A percentile compares a stretch with the other conserved stretches of the same genome.
These are phyloP conservation scores for Scolecobasidium constrictum DNA, from an alignment of 2,329 filamentous ascomycete species.

Conservation along the genomic window DNA sequence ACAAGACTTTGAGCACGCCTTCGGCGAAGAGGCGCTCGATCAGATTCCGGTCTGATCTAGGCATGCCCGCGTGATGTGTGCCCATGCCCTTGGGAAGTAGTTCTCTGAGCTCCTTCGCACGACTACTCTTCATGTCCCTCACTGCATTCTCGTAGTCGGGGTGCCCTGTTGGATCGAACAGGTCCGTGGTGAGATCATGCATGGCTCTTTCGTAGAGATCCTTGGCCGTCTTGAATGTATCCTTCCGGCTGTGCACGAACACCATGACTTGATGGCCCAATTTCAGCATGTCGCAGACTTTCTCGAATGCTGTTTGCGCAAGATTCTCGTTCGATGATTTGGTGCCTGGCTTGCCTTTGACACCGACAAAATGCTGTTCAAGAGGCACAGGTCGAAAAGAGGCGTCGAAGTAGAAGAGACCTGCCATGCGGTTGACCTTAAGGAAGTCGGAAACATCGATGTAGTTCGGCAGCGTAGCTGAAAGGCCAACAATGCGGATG, in stretches of 20 bases:
- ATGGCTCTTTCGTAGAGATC: constrained; percentile 77
- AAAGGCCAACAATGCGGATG: constrained; percentile 91
- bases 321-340: constrained; percentile 81
- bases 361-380: constrained; percentile 94
- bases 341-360: constrained; percentile 78
- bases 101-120: constrained; percentile 78
- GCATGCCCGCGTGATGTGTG: constrained; percentile 95
- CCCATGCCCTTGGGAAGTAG: constrained; percentile 84
- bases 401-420: constrained; percentile 91
- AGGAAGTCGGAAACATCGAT: constrained; percentile 95
- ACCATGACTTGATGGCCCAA: constrained; percentile 97
- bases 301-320: constrained; percentile 80
- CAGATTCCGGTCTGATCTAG: constrained; percentile 85
- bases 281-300: constrained; percentile 86
- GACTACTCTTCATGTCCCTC: constrained; percentile 75
- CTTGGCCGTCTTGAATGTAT: constrained; percentile 80
- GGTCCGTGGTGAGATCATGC: constrained; percentile 65
- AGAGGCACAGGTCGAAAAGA: constrained; percentile 94
- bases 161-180: constrained; percentile 74
- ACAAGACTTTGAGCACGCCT: constrained; percentile 91
- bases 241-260: constrained; percentile 93
- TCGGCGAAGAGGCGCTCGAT: constrained; percentile 86
- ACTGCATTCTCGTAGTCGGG: constrained; percentile 70
- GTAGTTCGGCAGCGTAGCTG: constrained; percentile 92
- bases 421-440: constrained; percentile 85